phyloP scores from a whole-genome alignment of 768 basidiomycete genomes.

The Suillus fuscotomentosus region DNA sequence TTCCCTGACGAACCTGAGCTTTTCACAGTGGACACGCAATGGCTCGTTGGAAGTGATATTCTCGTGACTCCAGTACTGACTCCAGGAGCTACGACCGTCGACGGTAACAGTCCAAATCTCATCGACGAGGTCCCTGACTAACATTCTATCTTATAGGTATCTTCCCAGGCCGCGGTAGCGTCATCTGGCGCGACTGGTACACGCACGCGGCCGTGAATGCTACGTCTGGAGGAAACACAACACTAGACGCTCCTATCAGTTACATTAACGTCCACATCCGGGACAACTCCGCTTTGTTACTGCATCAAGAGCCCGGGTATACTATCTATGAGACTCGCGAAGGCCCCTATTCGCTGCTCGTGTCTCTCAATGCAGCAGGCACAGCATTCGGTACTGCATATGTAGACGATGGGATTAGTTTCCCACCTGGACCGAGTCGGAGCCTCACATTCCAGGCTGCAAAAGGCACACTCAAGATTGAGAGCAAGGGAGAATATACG shows the following conservation, averaged over 20 bases:
- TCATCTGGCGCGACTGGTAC: constrained; percentile 74
- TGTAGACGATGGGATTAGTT: constrained; percentile 67
- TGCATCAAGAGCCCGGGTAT: constrained; percentile 63
- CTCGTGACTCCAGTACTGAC: constrained; percentile 74
- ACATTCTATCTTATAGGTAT: constrained; percentile 39
- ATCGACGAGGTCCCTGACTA: not conserved
- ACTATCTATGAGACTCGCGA: constrained; percentile 65
- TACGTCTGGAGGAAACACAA: constrained; percentile 39
- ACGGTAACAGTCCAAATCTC: constrained; percentile 40
- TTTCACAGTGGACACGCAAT: constrained; percentile 64
- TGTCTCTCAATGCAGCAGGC: constrained; percentile 48
- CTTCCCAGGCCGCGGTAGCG: constrained; percentile 59
- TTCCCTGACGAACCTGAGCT: constrained; percentile 70
- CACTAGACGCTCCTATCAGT: constrained; percentile 64
- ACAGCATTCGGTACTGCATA: constrained; percentile 59
- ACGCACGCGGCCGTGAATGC: constrained; percentile 56
- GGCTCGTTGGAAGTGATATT: constrained; percentile 66
- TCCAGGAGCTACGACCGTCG: constrained; percentile 66
- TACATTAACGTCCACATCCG: constrained; percentile 78
- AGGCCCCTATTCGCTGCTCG: constrained; percentile 61
- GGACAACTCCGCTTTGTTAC: constrained; percentile 62
- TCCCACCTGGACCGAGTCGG: constrained; percentile 53
- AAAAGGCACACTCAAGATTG: constrained; percentile 36
- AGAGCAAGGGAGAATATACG: constrained; percentile 29
- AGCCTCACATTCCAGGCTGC: constrained; percentile 44